These are phyloP conservation scores for Rhododendron henanense DNA, from an alignment of 148 eudicot genomes.

Conservation along the genomic window DNA sequence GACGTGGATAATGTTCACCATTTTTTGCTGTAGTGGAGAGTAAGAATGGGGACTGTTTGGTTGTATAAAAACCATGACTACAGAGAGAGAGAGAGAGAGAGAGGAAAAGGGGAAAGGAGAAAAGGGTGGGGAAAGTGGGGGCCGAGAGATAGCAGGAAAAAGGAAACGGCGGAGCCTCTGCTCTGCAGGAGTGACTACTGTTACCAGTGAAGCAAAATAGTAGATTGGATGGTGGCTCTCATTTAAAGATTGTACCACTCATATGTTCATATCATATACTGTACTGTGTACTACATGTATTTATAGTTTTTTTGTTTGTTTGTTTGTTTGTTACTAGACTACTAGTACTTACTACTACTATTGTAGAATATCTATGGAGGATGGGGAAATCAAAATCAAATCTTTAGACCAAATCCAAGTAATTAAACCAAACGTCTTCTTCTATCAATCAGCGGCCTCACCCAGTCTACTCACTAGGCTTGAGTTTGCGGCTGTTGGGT, in stretches of 20 bases:
- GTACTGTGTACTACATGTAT: not conserved
- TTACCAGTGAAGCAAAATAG: not conserved
- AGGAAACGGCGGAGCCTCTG: slow-evolving; percentile 6
- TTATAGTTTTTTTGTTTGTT: not conserved
- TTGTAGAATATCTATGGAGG: too few relatives aligned
- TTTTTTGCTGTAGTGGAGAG: not conserved
- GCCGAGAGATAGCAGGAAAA: not conserved
- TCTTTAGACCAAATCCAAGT: slow-evolving; percentile 12
- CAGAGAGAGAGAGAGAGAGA: not conserved
- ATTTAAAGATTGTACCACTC: not conserved
- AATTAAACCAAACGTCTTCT: not conserved
- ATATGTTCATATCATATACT: not conserved
- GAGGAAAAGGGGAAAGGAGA: not conserved
- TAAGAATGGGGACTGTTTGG: not conserved
- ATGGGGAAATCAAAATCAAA: slow-evolving; percentile 6
- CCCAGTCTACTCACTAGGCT: not conserved
- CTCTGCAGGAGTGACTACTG: not conserved
- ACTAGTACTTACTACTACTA: too few relatives aligned
- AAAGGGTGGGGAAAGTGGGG: not conserved
- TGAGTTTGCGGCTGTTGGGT: not conserved
- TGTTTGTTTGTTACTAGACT: too few relatives aligned
- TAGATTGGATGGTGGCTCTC: not conserved
- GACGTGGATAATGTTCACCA: not conserved
- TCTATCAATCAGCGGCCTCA: not conserved
- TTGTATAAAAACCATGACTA: slow-evolving; percentile 1